phyloP scores from a whole-genome alignment of 2,329 filamentous ascomycete species.

The Aspergillus neotritici region DNA sequence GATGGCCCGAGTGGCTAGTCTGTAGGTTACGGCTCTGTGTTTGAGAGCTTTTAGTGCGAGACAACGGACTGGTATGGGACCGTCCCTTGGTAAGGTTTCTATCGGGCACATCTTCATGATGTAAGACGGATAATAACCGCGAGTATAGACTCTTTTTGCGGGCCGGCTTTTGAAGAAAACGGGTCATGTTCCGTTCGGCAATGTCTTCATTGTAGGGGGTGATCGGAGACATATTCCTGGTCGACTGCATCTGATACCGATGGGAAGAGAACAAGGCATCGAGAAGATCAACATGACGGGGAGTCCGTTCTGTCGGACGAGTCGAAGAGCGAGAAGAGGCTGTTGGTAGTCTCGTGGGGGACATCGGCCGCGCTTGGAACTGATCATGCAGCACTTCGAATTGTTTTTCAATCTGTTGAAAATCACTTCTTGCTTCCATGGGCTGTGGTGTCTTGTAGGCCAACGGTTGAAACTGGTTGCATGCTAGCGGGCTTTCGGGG shows the following conservation, averaged over 20 bases:
- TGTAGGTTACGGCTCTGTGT: slow-evolving; percentile 13
- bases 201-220: slow-evolving; percentile 41
- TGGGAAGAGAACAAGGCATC: slow-evolving; percentile 36
- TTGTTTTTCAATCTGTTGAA: slow-evolving; percentile 36
- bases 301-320: slow-evolving; percentile 16
- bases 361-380: slow-evolving; percentile 25
- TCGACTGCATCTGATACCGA: slow-evolving; percentile 20
- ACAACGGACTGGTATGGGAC: slow-evolving; percentile 16
- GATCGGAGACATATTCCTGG: slow-evolving; percentile 25
- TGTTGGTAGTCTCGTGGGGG: slow-evolving; percentile 20
- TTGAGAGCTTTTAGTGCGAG: slow-evolving; percentile 16
- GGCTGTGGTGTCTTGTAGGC: slow-evolving; percentile 14
- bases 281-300: slow-evolving; percentile 38
- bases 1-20: slow-evolving; percentile 10
- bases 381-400: slow-evolving; percentile 36
- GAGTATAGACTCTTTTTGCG: slow-evolving; percentile 24
- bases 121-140: slow-evolving; percentile 30
- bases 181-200: slow-evolving; percentile 39
- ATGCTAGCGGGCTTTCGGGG: neutral
- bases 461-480: slow-evolving; percentile 6
- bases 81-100: slow-evolving; percentile 32
- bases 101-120: slow-evolving; percentile 40
- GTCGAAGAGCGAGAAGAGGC: slow-evolving; percentile 20
- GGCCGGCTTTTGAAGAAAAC: slow-evolving; percentile 25
- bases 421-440: slow-evolving; percentile 27